Evolutionary conservation across 1,139 yeast genomes (phyloP), one percentile per base, ranked within the genome.

Genomic region (Diutina pseudorugosa): DNA sequence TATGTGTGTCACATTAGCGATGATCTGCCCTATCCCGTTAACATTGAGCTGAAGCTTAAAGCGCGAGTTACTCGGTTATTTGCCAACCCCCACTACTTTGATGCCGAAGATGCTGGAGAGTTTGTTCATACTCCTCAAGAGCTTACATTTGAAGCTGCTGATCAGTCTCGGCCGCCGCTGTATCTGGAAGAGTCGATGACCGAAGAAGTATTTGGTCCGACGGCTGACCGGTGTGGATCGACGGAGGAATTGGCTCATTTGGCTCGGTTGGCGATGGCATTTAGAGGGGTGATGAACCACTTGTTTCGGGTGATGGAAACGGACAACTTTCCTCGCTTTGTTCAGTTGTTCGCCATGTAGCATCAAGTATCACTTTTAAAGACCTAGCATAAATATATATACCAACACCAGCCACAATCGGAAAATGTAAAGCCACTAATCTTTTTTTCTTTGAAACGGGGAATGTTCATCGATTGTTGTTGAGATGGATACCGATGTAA

Each of bases 301-400:
- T 11, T 45, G 12, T 45, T 23, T 19, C 49, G 49, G 4, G n/a
- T 27, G n/a, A 45, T 45, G 49, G 49, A 45, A 6, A 23, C 49
- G 4, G 49, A 45, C 27, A 45, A 33, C 27, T 45, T 45, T 16
- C 40, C 25, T 12, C 36, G 49, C n/a, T 45, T 45, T 18, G 36
- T 30, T 14, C 36, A 30, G 11, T 14, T 30, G 11, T 30, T 30
- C 4, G n/a, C n/a, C 36, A 30, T 30, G 5, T 30, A 30, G 30
- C 30, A 27, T 27, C n/a, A n/a, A n/a, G n/a, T n/a, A n/a, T n/a
- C n/a, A n/a, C n/a, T n/a, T n/a, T n/a, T n/a, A n/a, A n/a, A n/a
- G n/a, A n/a, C n/a, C n/a, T n/a, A n/a, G n/a, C n/a, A n/a, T n/a
- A n/a, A n/a, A n/a, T n/a, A n/a, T n/a, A 23, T 23, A 23, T 7